phyloP scores from a whole-genome alignment of 257 asterid species.

The Thymus mandschuricus region DNA sequence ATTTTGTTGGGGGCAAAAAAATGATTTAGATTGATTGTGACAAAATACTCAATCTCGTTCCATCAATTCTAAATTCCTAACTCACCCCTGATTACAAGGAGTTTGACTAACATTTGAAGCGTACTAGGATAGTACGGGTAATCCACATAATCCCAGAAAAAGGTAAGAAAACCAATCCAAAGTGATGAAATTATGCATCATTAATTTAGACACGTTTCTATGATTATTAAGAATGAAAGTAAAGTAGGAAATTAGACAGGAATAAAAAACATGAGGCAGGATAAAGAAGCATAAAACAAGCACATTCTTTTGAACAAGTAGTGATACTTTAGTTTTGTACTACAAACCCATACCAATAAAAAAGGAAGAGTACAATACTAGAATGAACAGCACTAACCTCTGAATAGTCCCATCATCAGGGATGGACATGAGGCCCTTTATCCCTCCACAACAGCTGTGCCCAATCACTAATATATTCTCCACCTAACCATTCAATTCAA shows the following conservation, averaged over 20 bases:
- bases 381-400: slow-evolving; percentile 44
- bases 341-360: not conserved
- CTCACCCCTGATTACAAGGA: too few species aligned
- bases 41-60: too few species aligned
- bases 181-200: not conserved
- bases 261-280: not conserved
- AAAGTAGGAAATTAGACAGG: not conserved
- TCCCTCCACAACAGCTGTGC: slow-evolving; percentile 96
- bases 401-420: slow-evolving; percentile 78
- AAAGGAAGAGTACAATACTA: not conserved
- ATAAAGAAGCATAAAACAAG: not conserved
- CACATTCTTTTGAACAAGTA: slow-evolving; percentile 2
- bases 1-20: not conserved
- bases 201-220: not conserved
- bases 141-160: not conserved
- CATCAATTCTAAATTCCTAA: too few species aligned
- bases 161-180: not conserved
- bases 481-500: slow-evolving; percentile 50
- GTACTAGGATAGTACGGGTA: not conserved
- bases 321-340: not conserved
- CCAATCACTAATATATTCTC: slow-evolving; percentile 87
- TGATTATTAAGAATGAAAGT: not conserved
- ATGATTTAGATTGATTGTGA: not conserved
- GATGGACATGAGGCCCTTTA: slow-evolving; percentile 85
- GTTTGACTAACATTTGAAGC: too few species aligned